Evolutionary conservation across 257 asterid genomes (phyloP).

Genomic region (Avicennia marina): DNA sequence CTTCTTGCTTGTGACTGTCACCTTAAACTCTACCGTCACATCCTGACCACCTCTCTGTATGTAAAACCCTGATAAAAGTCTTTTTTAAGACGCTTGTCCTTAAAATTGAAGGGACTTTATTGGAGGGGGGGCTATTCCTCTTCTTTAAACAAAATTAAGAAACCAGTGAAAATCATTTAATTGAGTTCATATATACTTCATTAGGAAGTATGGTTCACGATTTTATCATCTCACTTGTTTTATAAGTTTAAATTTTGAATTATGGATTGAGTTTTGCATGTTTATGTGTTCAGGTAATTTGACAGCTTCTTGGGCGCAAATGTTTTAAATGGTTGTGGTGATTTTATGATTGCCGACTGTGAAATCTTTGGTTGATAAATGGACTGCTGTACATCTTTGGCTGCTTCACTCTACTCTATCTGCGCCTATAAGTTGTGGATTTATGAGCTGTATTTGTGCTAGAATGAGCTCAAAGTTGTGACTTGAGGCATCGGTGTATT

Average conservation of each 20-base stretch:
- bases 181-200: neutral
- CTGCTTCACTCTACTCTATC: conserved; percentile 84
- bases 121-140: no score
- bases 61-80: neutral
- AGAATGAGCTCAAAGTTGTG: conserved; percentile 47
- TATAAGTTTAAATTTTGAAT: conserved; percentile 27
- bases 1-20: neutral
- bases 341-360: conserved; percentile 66
- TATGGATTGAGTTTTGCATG: conserved; percentile 33
- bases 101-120: neutral
- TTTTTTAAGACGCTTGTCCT: neutral
- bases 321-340: conserved; percentile 97
- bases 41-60: neutral
- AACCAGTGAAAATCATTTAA: no score
- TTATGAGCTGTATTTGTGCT: conserved; percentile 55
- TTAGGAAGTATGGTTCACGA: neutral
- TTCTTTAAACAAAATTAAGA: no score
- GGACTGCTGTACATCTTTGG: conserved; percentile 96
- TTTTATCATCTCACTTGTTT: conserved; percentile 7
- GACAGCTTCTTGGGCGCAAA: conserved; percentile 89
- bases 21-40: neutral
- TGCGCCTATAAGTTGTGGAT: conserved; percentile 68
- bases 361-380: conserved; percentile 62
- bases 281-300: conserved; percentile 63
- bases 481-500: conserved; percentile 59